These are phyloP conservation scores for Cerrena zonata DNA, from an alignment of 1,284 basidiomycete genomes.

Conservation along the genomic window DNA sequence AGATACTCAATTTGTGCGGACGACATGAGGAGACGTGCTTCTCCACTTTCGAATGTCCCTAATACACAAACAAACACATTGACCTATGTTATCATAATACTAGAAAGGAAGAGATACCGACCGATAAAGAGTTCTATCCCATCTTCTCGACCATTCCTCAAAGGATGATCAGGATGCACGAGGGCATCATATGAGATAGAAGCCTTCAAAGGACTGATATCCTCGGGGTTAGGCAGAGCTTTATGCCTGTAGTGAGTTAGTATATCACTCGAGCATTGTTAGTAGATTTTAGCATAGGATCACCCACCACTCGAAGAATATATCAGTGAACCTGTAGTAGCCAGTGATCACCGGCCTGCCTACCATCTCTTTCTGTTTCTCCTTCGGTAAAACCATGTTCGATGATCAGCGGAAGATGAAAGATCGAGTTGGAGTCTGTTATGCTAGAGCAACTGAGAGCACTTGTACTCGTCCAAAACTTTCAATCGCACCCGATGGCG, in stretches of 20 bases:
- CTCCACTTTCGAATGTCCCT: conserved; percentile 60
- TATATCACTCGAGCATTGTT: background rate
- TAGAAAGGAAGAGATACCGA: conserved; percentile 25
- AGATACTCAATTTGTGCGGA: conserved; percentile 80
- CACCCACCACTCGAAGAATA: conserved; percentile 65
- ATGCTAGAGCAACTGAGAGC: no score
- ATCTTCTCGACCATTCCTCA: conserved; percentile 52
- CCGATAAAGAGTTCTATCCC: conserved; percentile 72
- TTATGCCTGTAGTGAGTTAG: conserved; percentile 33
- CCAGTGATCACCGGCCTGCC: conserved; percentile 41
- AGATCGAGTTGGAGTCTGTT: no score
- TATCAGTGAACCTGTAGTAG: conserved; percentile 75
- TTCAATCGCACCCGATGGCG: background rate
- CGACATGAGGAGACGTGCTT: conserved; percentile 70
- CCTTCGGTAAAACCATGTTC: no score
- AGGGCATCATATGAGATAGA: conserved; percentile 61
- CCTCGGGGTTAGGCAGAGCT: conserved; percentile 40
- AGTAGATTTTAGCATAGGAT: background rate
- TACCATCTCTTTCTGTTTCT: no score
- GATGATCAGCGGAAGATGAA: no score
- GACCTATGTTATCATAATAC: background rate
- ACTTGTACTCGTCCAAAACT: background rate
- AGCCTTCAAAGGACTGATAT: conserved; percentile 62
- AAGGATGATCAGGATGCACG: conserved; percentile 66
- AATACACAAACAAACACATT: conserved; percentile 1